Conservation (phyloP, 345 rosid genomes). For the Geranium rotundifolium region DNA sequence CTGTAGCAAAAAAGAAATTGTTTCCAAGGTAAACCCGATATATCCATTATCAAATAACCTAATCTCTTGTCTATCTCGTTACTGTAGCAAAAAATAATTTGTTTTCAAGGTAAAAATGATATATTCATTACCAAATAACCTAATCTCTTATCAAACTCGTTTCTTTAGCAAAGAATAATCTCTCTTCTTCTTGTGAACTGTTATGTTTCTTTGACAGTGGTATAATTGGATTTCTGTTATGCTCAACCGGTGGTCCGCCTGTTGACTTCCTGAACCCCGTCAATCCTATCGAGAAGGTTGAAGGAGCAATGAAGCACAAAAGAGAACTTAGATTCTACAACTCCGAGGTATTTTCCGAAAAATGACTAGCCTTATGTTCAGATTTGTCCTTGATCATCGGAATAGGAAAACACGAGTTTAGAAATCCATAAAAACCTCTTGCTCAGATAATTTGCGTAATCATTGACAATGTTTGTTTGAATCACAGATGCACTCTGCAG, state of each 20-base stretch:
- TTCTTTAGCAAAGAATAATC: no score
- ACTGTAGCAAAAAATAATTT: no score
- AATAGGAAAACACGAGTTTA: not conserved
- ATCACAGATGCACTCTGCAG: slow-evolving; percentile 74
- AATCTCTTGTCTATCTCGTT: no score
- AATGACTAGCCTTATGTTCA: not conserved
- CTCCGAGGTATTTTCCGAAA: slow-evolving; percentile 44
- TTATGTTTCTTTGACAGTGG: slow-evolving; percentile 43
- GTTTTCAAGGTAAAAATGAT: no score
- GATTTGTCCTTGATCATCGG: not conserved
- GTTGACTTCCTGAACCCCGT: slow-evolving; percentile 79
- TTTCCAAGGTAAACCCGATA: slow-evolving; percentile 50
- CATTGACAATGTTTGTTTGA: not conserved
- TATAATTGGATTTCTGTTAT: slow-evolving; percentile 71
- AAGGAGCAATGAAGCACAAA: slow-evolving; percentile 48
- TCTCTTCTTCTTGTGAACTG: not conserved
- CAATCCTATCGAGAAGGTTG: slow-evolving; percentile 81
- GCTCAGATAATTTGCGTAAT: no score
- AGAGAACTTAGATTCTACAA: slow-evolving; percentile 74
- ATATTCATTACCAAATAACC: no score
- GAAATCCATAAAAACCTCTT: no score
- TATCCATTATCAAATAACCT: not conserved
- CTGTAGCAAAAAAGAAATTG: not conserved
- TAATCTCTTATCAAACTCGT: no score
- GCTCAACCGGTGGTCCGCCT: slow-evolving; percentile 67